Base-by-base conservation (phyloP, 2,329 filamentous ascomycete species). In the Westerdykella ornata region DNA sequence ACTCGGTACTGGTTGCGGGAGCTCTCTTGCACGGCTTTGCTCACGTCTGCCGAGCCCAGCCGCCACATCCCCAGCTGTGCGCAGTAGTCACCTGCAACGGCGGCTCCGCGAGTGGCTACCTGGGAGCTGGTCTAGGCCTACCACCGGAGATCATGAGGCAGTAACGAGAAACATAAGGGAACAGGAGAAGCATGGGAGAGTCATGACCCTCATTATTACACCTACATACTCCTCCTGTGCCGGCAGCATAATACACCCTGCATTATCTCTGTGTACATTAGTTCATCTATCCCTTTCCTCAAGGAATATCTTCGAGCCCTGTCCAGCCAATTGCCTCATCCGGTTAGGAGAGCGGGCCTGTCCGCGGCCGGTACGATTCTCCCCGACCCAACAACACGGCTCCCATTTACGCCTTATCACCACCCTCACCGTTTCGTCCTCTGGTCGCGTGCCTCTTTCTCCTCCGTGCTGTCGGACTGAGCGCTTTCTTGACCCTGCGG, bases 401-500 rank as follows among this genome's bases (percentile, higher is more conserved):
- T 32, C 51, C 31, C 14, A 14, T 12, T 42, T 58, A 56, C 32
- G 44, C 55, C 18, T 41, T 42, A 43, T 59, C 55, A 17, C 57
- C 57, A 28, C 47, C 45, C 45, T 55, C 46, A 56, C 52, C 42
- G 35, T 52, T 22, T 11, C 22, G 22, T 26, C 22, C 22, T 8
- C 6, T 33, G 30, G n/a, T 33, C n/a, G n/a, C 30, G n/a, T 33
- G 30, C 30, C 13, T 57, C 52, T 57, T 62, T 12, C 62, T 54
- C 47, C 56, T 65, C 37, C 62, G 52, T 12, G 51, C 62, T 11
- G 49, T 48, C 9, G 57, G 57, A 38, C 60, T 68, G 39, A 68
- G 59, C 2, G 53, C 30, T 0, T 45, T 41, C 42, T 65, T 66
- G 38, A 68, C 59, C 49, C 64, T 63, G 32, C 56, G 56, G 6